phyloP scores from a whole-genome alignment of 257 asterid genomes.

The Penstemon eatonii region DNA sequence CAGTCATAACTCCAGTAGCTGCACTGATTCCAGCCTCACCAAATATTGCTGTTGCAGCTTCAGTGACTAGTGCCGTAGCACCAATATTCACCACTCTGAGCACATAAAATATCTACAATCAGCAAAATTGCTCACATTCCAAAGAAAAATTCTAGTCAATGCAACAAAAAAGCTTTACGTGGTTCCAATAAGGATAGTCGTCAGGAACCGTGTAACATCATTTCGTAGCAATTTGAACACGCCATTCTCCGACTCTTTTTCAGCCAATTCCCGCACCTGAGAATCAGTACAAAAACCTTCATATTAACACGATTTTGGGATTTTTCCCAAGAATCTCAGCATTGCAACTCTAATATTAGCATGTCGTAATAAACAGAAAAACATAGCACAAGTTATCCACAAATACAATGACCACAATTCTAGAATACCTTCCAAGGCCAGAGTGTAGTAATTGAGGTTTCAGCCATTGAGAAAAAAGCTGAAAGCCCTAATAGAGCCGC shows the following conservation, averaged over 20 bases:
- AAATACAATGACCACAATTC: neutral
- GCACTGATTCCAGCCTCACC: slow-evolving; percentile 99
- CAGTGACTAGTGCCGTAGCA: slow-evolving; percentile 95
- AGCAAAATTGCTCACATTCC: slow-evolving; percentile 43
- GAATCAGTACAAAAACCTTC: slow-evolving; percentile 26
- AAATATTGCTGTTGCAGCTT: slow-evolving; percentile 91
- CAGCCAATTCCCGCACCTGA: slow-evolving; percentile 97
- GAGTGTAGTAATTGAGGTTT: slow-evolving; percentile 95
- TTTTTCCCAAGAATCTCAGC: too few relatives aligned
- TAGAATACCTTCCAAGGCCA: slow-evolving; percentile 99
- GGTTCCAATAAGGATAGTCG: slow-evolving; percentile 98
- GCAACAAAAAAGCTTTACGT: slow-evolving; percentile 64
- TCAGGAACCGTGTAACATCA: slow-evolving; percentile 93
- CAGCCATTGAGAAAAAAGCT: slow-evolving; percentile 98
- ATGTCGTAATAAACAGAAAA: neutral
- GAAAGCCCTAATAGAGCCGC: slow-evolving; percentile 85
- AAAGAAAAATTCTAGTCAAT: slow-evolving; percentile 32
- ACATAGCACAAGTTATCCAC: neutral
- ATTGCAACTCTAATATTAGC: slow-evolving; percentile 2
- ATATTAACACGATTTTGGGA: slow-evolving; percentile 16
- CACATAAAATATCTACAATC: slow-evolving; percentile 51
- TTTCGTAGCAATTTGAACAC: slow-evolving; percentile 91
- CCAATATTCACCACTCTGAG: slow-evolving; percentile 95
- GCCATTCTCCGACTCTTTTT: slow-evolving; percentile 86
- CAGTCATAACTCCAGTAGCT: slow-evolving; percentile 98